Percentiles rank a stretch among this genome's conserved stretches.
Conservation (phyloP, 2,329 filamentous ascomycete species). For the Plectosphaerella sp. region DNA sequence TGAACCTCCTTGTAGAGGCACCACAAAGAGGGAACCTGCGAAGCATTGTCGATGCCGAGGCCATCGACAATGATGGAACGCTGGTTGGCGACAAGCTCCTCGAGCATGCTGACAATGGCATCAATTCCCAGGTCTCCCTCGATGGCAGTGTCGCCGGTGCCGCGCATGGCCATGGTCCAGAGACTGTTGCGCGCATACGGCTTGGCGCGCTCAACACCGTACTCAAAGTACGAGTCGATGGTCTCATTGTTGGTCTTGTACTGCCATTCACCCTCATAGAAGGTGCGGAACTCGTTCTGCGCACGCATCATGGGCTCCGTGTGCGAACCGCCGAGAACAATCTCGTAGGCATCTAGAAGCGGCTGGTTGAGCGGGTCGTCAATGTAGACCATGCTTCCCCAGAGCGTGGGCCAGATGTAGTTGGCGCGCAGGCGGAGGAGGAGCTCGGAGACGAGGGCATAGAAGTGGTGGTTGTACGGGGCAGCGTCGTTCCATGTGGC, state of each 20-base stretch:
- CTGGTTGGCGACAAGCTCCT: constrained; percentile 57
- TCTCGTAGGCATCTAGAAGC: constrained; percentile 67
- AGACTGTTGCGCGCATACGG: constrained; percentile 61
- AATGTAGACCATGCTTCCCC: constrained; percentile 68
- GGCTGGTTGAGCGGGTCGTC: constrained; percentile 66
- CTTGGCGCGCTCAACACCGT: constrained; percentile 60
- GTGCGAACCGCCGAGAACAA: constrained; percentile 70
- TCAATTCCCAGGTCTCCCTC: constrained; percentile 44
- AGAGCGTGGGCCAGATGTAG: constrained; percentile 71
- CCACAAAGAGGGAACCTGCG: constrained; percentile 63
- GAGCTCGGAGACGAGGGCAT: constrained; percentile 66
- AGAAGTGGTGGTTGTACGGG: constrained; percentile 58
- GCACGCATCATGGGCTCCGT: constrained; percentile 67
- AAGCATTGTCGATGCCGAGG: constrained; percentile 42
- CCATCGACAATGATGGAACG: constrained; percentile 53
- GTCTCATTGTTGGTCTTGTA: constrained; percentile 67
- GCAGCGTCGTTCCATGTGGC: constrained; percentile 38
- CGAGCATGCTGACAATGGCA: constrained; percentile 54
- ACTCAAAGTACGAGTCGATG: constrained; percentile 64
- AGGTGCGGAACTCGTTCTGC: constrained; percentile 50
- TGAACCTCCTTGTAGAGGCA: constrained; percentile 73
- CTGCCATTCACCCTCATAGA: constrained; percentile 59
- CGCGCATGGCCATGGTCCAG: constrained; percentile 68
- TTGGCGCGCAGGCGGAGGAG: constrained; percentile 66
- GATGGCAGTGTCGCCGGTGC: constrained; percentile 61